Evolutionary conservation across 2,329 filamentous ascomycete genomes (phyloP).

Genomic region (Sphaerulina vaccinii): DNA sequence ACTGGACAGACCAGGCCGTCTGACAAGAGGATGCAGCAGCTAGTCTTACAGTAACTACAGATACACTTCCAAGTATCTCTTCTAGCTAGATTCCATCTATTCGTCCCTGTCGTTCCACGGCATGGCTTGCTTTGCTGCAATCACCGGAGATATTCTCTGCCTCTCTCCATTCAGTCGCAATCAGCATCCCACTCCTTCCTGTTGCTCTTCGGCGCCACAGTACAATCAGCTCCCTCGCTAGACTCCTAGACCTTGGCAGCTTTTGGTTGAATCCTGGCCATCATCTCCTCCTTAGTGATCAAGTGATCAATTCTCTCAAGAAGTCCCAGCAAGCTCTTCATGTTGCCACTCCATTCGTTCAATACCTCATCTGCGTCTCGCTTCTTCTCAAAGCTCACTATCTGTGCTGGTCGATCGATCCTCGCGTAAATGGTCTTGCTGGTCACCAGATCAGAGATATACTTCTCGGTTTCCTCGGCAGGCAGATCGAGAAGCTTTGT

Average conservation of each 20-base stretch:
- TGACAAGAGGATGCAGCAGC: too few relatives aligned
- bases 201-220: too few relatives aligned
- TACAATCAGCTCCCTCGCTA: too few relatives aligned
- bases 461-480: conserved; percentile 97
- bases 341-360: conserved; percentile 98
- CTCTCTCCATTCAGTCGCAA: too few relatives aligned
- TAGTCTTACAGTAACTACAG: too few relatives aligned
- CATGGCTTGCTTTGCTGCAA: too few relatives aligned
- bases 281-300: conserved; percentile 99
- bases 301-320: conserved; percentile 93
- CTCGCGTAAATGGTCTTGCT: conserved; percentile 98
- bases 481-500: conserved; percentile 88
- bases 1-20: too few relatives aligned
- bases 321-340: conserved; percentile 85
- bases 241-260: conserved; percentile 15
- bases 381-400: conserved; percentile 93
- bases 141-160: too few relatives aligned
- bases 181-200: too few relatives aligned
- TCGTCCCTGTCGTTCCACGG: too few relatives aligned
- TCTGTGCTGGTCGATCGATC: conserved; percentile 87
- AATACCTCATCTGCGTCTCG: conserved; percentile 92
- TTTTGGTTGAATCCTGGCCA: conserved; percentile 85
- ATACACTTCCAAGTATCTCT: too few relatives aligned
- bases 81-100: too few relatives aligned
- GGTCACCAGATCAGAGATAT: conserved; percentile 94